A percentile compares a stretch with the other conserved stretches of the same genome.
Evolutionary conservation across 768 basidiomycete genomes (phyloP).

Genomic region (Hysterangium stoloniferum): DNA sequence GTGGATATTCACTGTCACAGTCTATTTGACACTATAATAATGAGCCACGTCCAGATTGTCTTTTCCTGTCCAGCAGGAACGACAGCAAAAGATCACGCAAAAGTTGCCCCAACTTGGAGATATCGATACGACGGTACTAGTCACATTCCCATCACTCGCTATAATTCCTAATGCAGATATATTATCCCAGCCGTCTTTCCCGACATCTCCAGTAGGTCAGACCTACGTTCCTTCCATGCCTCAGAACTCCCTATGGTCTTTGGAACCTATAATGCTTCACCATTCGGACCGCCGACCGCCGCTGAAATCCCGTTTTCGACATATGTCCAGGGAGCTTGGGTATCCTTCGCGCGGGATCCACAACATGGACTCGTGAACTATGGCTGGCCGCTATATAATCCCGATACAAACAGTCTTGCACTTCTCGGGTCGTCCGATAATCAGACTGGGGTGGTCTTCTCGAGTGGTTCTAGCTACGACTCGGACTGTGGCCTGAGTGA

Average conservation of each 20-base stretch:
- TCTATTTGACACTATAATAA: too few species aligned
- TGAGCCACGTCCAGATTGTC: background rate
- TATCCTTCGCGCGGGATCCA: constrained; percentile 33
- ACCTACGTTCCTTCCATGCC: constrained; percentile 27
- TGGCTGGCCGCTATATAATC: constrained; percentile 22
- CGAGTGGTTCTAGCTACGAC: background rate
- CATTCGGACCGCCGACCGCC: constrained; percentile 15
- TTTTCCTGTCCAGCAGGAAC: background rate
- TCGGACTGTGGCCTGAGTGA: background rate
- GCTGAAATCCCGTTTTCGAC: constrained; percentile 25
- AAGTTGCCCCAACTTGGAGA: background rate
- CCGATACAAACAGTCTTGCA: constrained; percentile 26
- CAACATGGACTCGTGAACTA: constrained; percentile 19
- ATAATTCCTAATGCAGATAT: background rate
- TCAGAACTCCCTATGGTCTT: constrained; percentile 34
- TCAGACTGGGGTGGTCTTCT: background rate
- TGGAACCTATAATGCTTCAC: constrained; percentile 15
- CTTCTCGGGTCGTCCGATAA: background rate
- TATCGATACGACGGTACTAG: background rate
- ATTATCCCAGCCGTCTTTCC: background rate
- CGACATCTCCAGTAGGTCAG: background rate
- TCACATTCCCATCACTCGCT: background rate
- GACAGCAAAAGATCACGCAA: background rate
- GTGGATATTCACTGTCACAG: too few species aligned
- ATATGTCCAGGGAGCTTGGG: constrained; percentile 33